Evolutionary conservation across 2,329 filamentous ascomycete species (phyloP), one percentile per base, ranked within the genome.

Genomic region (Talaromyces atroroseus): DNA sequence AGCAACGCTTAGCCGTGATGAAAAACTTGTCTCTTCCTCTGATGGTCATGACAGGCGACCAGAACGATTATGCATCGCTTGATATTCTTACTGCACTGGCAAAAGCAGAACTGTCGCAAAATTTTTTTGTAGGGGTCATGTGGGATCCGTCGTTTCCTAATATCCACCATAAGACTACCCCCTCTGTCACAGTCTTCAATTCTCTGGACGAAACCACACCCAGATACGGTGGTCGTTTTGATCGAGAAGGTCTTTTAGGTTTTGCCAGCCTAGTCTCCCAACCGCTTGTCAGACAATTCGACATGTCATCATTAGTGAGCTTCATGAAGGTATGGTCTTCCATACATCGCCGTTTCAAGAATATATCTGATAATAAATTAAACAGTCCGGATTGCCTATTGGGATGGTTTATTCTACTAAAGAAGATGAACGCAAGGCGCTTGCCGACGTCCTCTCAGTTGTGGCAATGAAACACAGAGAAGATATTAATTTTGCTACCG

Each of bases 401-500:
- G 54, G 40, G 23, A 52, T 57, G 44, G n/a, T 57, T 11, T 52
- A 48, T 21, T 48, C 49, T 2, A 23, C 21, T 21, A 48, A 48
- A 12, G 49, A 57, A 21, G 49, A 46, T 16, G 54, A 57, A 23
- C 54, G 54, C 45, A 44, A 52, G 20, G 20, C 49, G 1, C 21
- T 57, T 18, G 54, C 49, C 16, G 44, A 21, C 1, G 26, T 6
- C 7, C 20, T 57, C 10, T 32, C 32, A 2, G 34, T 29, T n/a
- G 26, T 48, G 23, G 54, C 49, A 47, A 47, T 48, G 54, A 44
- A 38, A 20, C 52, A 57, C 14, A 32, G 54, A 48, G 32, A 34
- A 20, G 38, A 44, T 10, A 49, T 57, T 5, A 57, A 57, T 38
- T 57, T 57, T 29, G 54, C 49, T 23, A 57, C 54, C 10, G 54